These are phyloP conservation scores for Colletotrichum scovillei DNA, from an alignment of 2,329 filamentous ascomycete genomes.

Conservation along the genomic window DNA sequence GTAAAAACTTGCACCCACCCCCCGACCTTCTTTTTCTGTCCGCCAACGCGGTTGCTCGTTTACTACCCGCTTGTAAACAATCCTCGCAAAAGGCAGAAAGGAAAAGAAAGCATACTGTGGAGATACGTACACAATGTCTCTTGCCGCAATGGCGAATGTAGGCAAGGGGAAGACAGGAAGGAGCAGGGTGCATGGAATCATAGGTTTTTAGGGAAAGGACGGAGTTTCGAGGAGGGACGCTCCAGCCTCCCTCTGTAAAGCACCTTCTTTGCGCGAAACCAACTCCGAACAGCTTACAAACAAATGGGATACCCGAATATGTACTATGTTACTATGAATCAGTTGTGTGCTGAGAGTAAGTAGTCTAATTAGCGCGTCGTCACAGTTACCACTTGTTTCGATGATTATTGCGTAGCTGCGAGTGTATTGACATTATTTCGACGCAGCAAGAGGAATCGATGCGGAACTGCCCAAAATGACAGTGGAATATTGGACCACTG, in stretches of 20 bases:
- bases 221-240: background rate
- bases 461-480: background rate
- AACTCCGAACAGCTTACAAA: too few species aligned
- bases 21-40: background rate
- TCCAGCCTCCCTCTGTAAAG: background rate
- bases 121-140: background rate
- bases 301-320: too few species aligned
- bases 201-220: background rate
- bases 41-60: background rate
- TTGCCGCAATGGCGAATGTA: background rate
- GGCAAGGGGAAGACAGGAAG: background rate
- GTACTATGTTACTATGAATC: too few species aligned
- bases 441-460: background rate
- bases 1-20: background rate
- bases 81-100: background rate
- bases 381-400: background rate
- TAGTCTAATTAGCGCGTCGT: background rate
- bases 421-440: background rate
- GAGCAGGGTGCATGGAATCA: background rate
- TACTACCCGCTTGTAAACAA: background rate
- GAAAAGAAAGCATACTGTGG: conserved; percentile 5
- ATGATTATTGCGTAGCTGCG: background rate
- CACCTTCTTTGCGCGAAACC: background rate
- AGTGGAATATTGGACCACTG: background rate
- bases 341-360: too few species aligned